Evolutionary conservation across 345 rosid genomes (phyloP).

Genomic region (Gossypium longicalyx): DNA sequence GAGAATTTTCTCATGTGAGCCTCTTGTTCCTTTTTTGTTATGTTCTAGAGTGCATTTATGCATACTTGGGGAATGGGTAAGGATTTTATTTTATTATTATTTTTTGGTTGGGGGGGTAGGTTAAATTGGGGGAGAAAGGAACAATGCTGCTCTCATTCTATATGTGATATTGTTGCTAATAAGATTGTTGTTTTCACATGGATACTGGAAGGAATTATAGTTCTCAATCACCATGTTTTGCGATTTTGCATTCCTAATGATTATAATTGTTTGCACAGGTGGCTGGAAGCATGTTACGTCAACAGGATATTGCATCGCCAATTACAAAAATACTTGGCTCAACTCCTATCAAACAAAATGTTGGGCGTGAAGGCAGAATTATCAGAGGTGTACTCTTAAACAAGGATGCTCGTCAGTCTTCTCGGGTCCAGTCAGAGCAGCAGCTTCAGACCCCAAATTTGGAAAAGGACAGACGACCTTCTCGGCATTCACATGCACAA

Average conservation of each 20-base stretch:
- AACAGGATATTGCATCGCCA: conserved; percentile 25
- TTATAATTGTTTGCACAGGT: conserved; percentile 19
- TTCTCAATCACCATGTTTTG: not conserved
- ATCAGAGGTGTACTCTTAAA: conserved; percentile 44
- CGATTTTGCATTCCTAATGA: not conserved
- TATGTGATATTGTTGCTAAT: not conserved
- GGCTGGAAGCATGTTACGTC: conserved; percentile 24
- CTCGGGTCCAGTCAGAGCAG: conserved; percentile 36
- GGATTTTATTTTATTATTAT: no score
- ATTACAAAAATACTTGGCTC: conserved; percentile 30
- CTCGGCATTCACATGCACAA: conserved; percentile 34
- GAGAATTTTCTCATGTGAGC: conserved; percentile 49
- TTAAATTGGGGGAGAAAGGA: not conserved
- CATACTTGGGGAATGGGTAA: not conserved
- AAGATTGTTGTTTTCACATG: not conserved
- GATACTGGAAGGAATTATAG: not conserved
- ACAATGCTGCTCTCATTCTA: not conserved
- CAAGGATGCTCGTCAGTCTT: conserved; percentile 7
- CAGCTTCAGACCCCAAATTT: conserved; percentile 30
- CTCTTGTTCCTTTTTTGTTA: conserved; percentile 5
- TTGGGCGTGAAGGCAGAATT: conserved; percentile 40
- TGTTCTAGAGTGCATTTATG: not conserved
- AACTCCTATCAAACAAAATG: conserved; percentile 37
- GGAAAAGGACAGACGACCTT: conserved; percentile 48
- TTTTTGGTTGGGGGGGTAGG: not conserved